phyloP scores from a whole-genome alignment of 345 rosid species.

The Murraya paniculata region DNA sequence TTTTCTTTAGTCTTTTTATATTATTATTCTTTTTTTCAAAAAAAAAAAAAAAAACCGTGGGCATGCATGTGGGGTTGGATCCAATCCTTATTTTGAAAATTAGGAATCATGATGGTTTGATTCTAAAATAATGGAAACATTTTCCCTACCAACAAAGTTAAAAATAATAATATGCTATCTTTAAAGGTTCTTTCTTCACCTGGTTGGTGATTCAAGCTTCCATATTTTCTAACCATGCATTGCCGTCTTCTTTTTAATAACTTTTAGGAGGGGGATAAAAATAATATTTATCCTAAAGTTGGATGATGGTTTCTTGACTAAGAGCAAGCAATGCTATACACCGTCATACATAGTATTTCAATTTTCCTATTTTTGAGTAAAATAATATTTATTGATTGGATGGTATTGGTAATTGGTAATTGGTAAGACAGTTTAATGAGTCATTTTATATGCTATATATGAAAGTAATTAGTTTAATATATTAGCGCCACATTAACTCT shows the following conservation, averaged over 20 bases:
- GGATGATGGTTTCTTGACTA: not conserved
- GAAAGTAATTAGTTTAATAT: too few relatives aligned
- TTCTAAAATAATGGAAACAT: slow-evolving; percentile 24
- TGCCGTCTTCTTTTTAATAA: not conserved
- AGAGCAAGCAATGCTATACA: not conserved
- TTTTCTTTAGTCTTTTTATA: not conserved
- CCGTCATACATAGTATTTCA: too few relatives aligned
- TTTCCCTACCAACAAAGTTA: not conserved
- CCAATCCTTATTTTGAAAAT: slow-evolving; percentile 26
- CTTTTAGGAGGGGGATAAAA: not conserved
- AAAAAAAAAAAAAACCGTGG: not conserved
- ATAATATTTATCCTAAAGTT: not conserved
- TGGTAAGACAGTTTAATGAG: too few relatives aligned
- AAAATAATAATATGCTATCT: not conserved
- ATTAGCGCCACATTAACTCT: too few relatives aligned
- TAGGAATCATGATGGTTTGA: slow-evolving; percentile 22
- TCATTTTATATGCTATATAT: too few relatives aligned
- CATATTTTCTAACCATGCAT: not conserved
- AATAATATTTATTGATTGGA: too few relatives aligned
- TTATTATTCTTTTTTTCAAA: too few relatives aligned
- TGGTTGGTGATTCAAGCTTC: not conserved
- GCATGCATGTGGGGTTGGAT: slow-evolving; percentile 37
- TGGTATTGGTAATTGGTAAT: too few relatives aligned
- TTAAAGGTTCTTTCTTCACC: not conserved
- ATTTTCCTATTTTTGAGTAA: too few relatives aligned